Percentiles rank a stretch among this genome's conserved stretches.
These are phyloP conservation scores for Psophocarpus tetragonolobus DNA, from an alignment of 306 rosid genomes.

Conservation along the genomic window DNA sequence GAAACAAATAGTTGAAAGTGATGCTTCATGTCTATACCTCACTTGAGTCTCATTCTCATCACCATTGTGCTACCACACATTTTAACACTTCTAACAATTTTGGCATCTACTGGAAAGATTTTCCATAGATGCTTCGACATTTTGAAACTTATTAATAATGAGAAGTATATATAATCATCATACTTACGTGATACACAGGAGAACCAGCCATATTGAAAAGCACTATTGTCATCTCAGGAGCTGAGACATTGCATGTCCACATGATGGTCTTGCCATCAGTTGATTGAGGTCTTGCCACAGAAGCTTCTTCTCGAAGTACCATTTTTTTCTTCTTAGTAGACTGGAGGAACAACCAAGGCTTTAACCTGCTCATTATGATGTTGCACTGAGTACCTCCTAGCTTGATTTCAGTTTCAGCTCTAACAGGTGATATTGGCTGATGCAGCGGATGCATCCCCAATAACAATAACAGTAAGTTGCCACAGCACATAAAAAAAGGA, in stretches of 20 bases:
- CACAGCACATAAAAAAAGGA: constrained; percentile 16
- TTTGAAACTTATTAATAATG: constrained; percentile 10
- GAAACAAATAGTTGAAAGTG: neutral
- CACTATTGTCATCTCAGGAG: constrained; percentile 95
- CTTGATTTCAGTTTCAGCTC: constrained; percentile 92
- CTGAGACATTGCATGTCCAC: constrained; percentile 97
- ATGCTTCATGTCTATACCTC: neutral
- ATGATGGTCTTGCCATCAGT: constrained; percentile 68
- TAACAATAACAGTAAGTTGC: constrained; percentile 27
- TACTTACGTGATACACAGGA: constrained; percentile 89
- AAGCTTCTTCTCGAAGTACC: constrained; percentile 67
- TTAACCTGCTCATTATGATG: constrained; percentile 78
- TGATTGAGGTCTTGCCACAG: constrained; percentile 59
- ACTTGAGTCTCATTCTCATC: neutral
- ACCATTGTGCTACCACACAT: neutral
- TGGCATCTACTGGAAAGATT: constrained; percentile 1
- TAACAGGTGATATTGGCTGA: constrained; percentile 78
- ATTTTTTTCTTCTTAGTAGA: constrained; percentile 70
- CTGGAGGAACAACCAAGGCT: constrained; percentile 77
- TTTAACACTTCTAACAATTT: neutral
- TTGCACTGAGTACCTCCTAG: constrained; percentile 93
- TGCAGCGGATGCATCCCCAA: constrained; percentile 33
- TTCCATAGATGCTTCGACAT: constrained; percentile 27
- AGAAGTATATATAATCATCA: constrained; percentile 15
- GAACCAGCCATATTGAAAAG: constrained; percentile 71